Evolutionary conservation across 78 protist species (phyloP), one percentile per base, ranked within the genome.

Genomic region (Guillardia theta): DNA sequence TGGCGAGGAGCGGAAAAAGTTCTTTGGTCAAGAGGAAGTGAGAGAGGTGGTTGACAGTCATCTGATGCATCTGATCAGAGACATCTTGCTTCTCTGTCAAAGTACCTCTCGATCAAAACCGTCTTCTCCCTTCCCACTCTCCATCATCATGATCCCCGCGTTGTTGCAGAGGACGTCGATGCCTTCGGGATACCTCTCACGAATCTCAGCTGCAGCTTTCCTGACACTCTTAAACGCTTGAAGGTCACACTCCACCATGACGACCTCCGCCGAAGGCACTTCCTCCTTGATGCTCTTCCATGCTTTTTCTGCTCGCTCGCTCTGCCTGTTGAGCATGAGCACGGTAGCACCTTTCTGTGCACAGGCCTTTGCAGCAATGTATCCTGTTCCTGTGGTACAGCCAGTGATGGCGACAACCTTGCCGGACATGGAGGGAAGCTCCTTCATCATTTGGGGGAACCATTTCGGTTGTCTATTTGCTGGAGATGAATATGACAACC

Each of bases 81-180:
- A n/a, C n/a, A n/a, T n/a, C n/a, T n/a, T n/a, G n/a, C n/a, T n/a
- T n/a, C n/a, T n/a, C n/a, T n/a, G n/a, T n/a, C n/a, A n/a, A n/a
- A n/a, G n/a, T n/a, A n/a, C n/a, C n/a, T n/a, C n/a, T n/a, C n/a
- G n/a, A n/a, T n/a, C n/a, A n/a, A n/a, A n/a, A n/a, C n/a, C n/a
- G n/a, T n/a, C n/a, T n/a, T n/a, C n/a, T n/a, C n/a, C n/a, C n/a
- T n/a, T n/a, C n/a, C n/a, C n/a, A n/a, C n/a, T n/a, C n/a, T n/a
- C n/a, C n/a, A n/a, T n/a, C n/a, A n/a, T n/a, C 96, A 95, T 95
- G 44, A 95, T 33, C 18, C 96, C 96, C 2, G 96, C 96, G 92
- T 95, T 95, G 94, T 36, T 22, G 48, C 90, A 48, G 30, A 95
- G 94, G 6, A 83, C 94, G 58, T 95, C 92, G 21, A 94, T 18